Conservation (phyloP, 768 basidiomycete genomes). For the Lactifluus echinatus region DNA sequence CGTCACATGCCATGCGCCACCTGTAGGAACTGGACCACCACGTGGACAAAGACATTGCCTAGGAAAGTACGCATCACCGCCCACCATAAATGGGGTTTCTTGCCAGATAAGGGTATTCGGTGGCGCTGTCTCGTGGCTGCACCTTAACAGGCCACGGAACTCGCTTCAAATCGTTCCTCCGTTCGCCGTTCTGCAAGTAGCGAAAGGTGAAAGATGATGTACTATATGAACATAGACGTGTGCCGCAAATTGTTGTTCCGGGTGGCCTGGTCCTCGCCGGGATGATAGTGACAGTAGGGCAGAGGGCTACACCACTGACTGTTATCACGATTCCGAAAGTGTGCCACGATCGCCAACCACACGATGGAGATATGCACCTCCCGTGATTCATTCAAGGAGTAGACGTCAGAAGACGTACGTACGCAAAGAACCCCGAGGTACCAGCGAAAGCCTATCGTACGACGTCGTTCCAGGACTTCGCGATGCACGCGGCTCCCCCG, state of each 20-base stretch:
- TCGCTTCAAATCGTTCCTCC: not conserved
- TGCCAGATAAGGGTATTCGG: not conserved
- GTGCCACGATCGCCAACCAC: not conserved
- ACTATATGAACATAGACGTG: not conserved
- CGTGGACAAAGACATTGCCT: not conserved
- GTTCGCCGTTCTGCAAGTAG: not conserved
- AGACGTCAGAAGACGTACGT: not conserved
- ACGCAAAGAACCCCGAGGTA: slow-evolving; percentile 2
- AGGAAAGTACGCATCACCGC: not conserved
- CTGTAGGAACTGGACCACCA: not conserved
- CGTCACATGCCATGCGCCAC: slow-evolving; percentile 2
- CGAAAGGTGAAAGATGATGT: not conserved
- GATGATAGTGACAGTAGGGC: slow-evolving; percentile 3
- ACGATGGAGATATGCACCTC: not conserved
- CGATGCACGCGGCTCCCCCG: not conserved
- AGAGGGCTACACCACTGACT: slow-evolving; percentile 5
- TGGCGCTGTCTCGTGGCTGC: slow-evolving; percentile 2
- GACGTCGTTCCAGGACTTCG: not conserved
- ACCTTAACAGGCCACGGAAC: not conserved
- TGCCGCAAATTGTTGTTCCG: not conserved
- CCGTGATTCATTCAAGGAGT: not conserved
- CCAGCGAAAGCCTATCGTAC: not conserved
- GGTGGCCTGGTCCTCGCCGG: not conserved
- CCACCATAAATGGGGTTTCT: not conserved
- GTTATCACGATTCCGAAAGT: not conserved